Base-by-base conservation (phyloP, 1,139 yeast genomes). In the Lodderomyces jiufengensis region DNA sequence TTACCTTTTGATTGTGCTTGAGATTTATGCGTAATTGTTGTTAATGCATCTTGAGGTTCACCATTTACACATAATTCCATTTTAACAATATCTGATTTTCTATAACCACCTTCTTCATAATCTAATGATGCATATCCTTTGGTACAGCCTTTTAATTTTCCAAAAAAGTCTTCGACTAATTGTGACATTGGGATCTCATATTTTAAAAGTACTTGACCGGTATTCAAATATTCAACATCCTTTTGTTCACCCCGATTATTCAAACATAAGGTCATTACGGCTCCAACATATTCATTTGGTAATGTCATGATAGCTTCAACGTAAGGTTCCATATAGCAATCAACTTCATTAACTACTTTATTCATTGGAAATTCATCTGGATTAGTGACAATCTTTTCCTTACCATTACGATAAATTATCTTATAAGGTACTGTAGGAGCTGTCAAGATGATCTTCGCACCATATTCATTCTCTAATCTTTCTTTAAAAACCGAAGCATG, bases 401-500 rank as follows among this genome's bases (percentile, higher is more conserved):
- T 62, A 0, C 90, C 95, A 49, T 84, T 79, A 33, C 63, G 67
- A 55, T 75, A 80, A 10, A 76, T 66, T 10, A 92, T 66, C 50
- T 83, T 79, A 56, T 87, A 92, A 0, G 98, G 98, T 9, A 92
- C 98, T 0, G 97, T 90, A 1, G 98, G 97, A 3, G 95, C 90
- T 0, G 98, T 92, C 42, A 92, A 80, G 46, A 92, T 88, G 45
- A 92, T 75, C 41, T 86, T 83, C 2, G 95, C 90, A 3, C 97
- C 97, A 52, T 92, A 92, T 55, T 92, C 98, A 44, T 84, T 85
- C 49, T 88, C 95, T 40, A 92, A 66, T 36, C 98, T 66, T 51
- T 92, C 97, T 48, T 85, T 83, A 59, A 92, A 92, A 2, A 92
- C 97, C 13, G 95, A 82, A 0, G 97, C 97, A 66, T 92, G 98